A percentile compares a stretch with the other conserved stretches of the same genome.
Conservation (phyloP, 176 grass and related monocot species). For the Avena sativa region DNA sequence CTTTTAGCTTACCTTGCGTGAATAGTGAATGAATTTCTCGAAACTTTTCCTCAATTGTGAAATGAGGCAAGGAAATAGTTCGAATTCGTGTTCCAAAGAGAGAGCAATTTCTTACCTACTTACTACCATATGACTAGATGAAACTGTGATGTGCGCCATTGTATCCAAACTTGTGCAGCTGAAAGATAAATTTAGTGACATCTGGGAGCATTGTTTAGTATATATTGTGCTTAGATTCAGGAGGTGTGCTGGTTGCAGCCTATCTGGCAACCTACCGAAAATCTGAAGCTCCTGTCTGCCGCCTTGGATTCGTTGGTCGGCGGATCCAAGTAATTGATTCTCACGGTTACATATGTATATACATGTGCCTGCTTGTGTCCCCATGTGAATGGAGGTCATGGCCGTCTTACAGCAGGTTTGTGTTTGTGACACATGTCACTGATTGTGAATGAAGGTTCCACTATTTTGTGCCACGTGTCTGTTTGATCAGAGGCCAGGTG, state of each 20-base stretch:
- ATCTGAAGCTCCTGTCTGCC: neutral
- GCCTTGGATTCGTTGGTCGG: slow-evolving; percentile 29
- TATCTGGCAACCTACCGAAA: slow-evolving; percentile 23
- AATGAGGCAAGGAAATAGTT: neutral
- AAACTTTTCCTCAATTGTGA: neutral
- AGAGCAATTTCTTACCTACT: neutral
- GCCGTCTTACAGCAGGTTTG: neutral
- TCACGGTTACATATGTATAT: slow-evolving; percentile 28
- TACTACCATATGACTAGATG: neutral
- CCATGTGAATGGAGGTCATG: slow-evolving; percentile 38
- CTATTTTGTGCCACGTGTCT: slow-evolving; percentile 29
- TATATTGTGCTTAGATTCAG: slow-evolving; percentile 21
- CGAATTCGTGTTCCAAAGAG: neutral
- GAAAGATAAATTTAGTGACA: neutral
- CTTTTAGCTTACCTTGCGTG: neutral
- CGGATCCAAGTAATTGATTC: neutral
- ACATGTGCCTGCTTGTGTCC: slow-evolving; percentile 22
- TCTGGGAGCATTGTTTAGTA: neutral
- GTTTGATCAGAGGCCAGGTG: neutral
- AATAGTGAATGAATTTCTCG: neutral
- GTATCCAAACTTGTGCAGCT: slow-evolving; percentile 4
- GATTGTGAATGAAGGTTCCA: neutral
- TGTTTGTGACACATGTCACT: slow-evolving; percentile 29
- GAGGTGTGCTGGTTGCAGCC: slow-evolving; percentile 10
- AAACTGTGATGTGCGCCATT: neutral